Evolutionary conservation across 1,284 basidiomycete genomes (phyloP), one percentile per base, ranked within the genome.

Genomic region (Austroboletus niveus): DNA sequence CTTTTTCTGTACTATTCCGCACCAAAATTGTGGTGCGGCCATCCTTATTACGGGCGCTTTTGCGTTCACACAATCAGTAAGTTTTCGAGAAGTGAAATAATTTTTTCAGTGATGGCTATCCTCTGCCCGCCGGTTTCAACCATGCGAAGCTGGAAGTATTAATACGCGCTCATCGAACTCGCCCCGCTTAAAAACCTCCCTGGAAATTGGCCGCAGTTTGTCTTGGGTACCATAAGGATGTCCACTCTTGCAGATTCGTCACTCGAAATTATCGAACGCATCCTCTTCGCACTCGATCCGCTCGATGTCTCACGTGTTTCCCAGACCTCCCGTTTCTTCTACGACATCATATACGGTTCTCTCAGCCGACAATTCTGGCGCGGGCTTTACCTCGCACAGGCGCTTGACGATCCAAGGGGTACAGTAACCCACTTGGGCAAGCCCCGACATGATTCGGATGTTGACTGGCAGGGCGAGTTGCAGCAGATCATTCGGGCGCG

Each of bases 281-380:
- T 84, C 42, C 66, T 86, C 4, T 59, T 79, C 43, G 57, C 65
- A 14, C 74, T 76, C 47, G 81, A 86, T 59, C 85, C 84, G 2
- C 61, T 80, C 38, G 77, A 85, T 51, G 74, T 85, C 32, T 72
- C 81, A 1, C 53, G 61, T 11, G 54, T 78, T 48, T 70, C 81
- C 0, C 79, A 80, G 60, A 76, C 76, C n/a, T 80, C 75, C 53
- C 71, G 64, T 4, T 55, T 59, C n/a, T 73, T 79, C 48, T 63
- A 70, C 54, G 56, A 58, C 4, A 58, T 81, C 49, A 63, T 87
- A 20, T 82, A 84, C 55, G 56, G 70, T 47, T 60, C 73, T 0
- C 60, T 61, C 17, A 73, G 79, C 59, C 70, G 73, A 22, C 72
- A 73, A 47, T 64, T 88, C 44, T 88, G 86, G 86, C 75, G 82